Percentiles rank a stretch among this genome's conserved stretches.
phyloP scores from a whole-genome alignment of 345 rosid species.

The Rhodamnia argentea region DNA sequence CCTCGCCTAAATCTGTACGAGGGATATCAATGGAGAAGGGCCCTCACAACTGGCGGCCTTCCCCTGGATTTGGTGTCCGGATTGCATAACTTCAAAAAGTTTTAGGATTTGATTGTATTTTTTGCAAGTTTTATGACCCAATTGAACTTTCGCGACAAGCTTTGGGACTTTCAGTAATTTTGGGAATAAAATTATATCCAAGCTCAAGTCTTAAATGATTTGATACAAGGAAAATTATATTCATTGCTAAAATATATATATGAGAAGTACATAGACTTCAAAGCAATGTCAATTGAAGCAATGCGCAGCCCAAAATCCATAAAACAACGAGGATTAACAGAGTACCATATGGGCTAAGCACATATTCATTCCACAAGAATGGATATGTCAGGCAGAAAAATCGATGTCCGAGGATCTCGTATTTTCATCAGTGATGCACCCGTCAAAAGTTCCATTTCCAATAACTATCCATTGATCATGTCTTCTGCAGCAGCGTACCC shows the following conservation, averaged over 20 bases:
- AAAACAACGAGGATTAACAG: not conserved
- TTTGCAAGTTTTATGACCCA: too few relatives aligned
- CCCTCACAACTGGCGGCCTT: too few relatives aligned
- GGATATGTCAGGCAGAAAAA: not conserved
- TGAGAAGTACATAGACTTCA: not conserved
- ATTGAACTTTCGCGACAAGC: too few relatives aligned
- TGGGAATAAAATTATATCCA: not conserved
- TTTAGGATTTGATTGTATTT: too few relatives aligned
- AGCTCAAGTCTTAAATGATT: not conserved
- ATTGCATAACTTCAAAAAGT: too few relatives aligned
- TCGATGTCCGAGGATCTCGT: rapidly evolving
- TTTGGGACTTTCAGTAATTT: not conserved
- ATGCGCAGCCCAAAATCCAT: not conserved
- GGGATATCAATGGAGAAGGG: too few relatives aligned
- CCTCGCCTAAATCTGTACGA: too few relatives aligned
- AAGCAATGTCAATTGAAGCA: not conserved
- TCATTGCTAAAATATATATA: not conserved
- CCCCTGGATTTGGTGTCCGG: too few relatives aligned
- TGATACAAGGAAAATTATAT: too few relatives aligned
- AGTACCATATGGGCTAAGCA: rapidly evolving
- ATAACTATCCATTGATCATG: too few relatives aligned
- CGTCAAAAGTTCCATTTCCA: rapidly evolving
- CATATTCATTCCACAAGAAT: not conserved
- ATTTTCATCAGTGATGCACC: rapidly evolving
- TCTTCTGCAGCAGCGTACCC: too few relatives aligned